Evolutionary conservation across 805 yeast species (phyloP), one percentile per base, ranked within the genome.

Genomic region (Starmerella gropengiesseri): DNA sequence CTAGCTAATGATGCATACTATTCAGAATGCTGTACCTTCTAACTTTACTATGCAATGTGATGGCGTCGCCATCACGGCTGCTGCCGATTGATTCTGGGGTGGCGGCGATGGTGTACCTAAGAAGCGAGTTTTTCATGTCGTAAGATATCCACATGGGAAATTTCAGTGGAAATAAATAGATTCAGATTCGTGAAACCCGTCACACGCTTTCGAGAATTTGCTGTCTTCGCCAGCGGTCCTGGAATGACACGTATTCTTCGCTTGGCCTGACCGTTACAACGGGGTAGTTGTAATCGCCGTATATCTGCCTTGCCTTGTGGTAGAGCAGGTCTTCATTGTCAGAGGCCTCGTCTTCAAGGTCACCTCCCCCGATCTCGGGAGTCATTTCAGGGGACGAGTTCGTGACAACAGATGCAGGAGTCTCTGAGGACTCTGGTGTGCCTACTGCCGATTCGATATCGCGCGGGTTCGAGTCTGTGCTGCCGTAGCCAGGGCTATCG

Each of bases 211-310:
- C 38, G 6, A 40, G 43, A 14, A 45, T 37, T 21, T 33, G 46
- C 19, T 33, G 41, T 12, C 52, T n/a, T 3, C 47, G 21, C 14
- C 43, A 35, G n/a, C 55, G 40, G 29, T 52, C 57, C 12, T 41
- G 42, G 18, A 47, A 46, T 7, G 57, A 48, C 7, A 52, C 48
- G 28, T 55, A 55, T 27, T 48, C 51, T 13, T 40, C 46, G 29
- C 51, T 43, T 19, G 52, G 58, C 18, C 60, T 49, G 23, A 60
- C 67, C 1, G 65, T 61, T 21, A 63, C 56, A 3, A 64, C 69
- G 0, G 70, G 69, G 43, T 61, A 66, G 43, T 66, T 63, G 48
- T 62, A 66, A 41, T 66, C 71, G 3, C 71, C 71, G 39, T 54
- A 66, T 25, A 58, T 48, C 5, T 47, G 43, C 18, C 59, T 40